Percentiles rank a stretch among this genome's conserved stretches.
These are phyloP conservation scores for Botryococcus braunii DNA, from an alignment of 163 green algal species.

Conservation along the genomic window DNA sequence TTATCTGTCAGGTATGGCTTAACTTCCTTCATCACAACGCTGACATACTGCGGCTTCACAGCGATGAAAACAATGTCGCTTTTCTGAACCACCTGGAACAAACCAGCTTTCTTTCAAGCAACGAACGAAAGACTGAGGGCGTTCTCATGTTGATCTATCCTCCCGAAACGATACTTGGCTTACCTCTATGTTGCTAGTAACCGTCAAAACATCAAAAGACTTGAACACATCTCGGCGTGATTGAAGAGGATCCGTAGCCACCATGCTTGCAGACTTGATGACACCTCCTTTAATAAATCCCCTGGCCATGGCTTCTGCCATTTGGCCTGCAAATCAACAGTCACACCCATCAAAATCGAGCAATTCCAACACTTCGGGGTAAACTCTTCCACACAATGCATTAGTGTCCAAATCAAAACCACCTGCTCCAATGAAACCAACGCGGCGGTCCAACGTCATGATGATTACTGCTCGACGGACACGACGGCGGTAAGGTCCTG, in stretches of 20 bases:
- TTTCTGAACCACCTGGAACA: conserved; percentile 58
- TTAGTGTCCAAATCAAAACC: no score
- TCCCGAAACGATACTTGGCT: not conserved
- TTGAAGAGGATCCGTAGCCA: conserved; percentile 46
- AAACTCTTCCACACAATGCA: no score
- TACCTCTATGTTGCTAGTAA: conserved; percentile 60
- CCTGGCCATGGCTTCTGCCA: conserved; percentile 82
- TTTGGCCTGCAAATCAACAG: no score
- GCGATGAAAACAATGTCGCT: conserved; percentile 84
- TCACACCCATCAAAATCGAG: no score
- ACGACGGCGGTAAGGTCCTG: no score
- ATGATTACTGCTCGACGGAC: no score
- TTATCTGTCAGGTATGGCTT: conserved; percentile 33
- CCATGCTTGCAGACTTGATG: conserved; percentile 43
- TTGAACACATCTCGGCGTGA: conserved; percentile 69
- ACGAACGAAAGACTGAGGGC: not conserved
- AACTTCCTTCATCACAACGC: conserved; percentile 66
- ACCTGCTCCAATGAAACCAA: conserved; percentile 18
- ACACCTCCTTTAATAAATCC: conserved; percentile 71
- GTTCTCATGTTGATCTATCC: not conserved
- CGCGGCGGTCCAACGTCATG: conserved; percentile 2
- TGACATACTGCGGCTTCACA: conserved; percentile 90
- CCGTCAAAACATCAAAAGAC: conserved; percentile 41
- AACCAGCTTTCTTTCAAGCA: not conserved
- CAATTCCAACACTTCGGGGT: no score